These are phyloP conservation scores for Pinus albicaulis DNA, from an alignment of 75 land plant species.

Conservation along the genomic window DNA sequence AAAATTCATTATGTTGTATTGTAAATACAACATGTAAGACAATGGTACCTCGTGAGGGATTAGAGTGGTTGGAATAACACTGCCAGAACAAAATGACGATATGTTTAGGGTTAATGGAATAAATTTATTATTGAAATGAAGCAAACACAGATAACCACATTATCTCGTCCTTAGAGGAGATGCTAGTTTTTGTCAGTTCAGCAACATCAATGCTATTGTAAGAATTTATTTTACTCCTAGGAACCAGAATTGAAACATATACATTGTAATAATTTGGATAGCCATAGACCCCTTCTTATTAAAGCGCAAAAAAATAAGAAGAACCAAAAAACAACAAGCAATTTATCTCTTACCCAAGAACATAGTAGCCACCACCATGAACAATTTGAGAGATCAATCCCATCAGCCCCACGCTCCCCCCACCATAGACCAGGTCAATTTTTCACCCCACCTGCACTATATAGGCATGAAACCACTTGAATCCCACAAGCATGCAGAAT, in stretches of 20 bases:
- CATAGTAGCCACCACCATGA: constrained; percentile 72
- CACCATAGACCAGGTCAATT: constrained; percentile 82
- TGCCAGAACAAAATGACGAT: constrained; percentile 16
- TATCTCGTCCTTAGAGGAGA: background rate
- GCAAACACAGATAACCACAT: background rate
- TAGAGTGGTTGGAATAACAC: constrained; percentile 57
- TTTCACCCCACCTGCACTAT: constrained; percentile 52
- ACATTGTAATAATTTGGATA: background rate
- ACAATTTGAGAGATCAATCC: constrained; percentile 77
- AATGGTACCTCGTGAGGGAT: constrained; percentile 50
- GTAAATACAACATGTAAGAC: background rate
- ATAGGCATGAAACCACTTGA: background rate
- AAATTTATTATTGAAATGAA: background rate
- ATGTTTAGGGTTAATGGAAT: background rate
- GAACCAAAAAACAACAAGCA: no score
- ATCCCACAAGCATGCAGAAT: background rate
- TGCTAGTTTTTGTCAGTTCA: background rate
- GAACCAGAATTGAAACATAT: background rate
- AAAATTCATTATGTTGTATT: background rate
- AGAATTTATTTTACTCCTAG: background rate
- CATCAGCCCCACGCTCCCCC: constrained; percentile 87
- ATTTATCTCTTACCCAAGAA: constrained; percentile 40
- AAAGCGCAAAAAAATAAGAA: no score
- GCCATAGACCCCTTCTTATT: no score
- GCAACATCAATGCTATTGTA: background rate